phyloP scores from a whole-genome alignment of 2,329 filamentous ascomycete species.

The Fusarium brachygibbosum region DNA sequence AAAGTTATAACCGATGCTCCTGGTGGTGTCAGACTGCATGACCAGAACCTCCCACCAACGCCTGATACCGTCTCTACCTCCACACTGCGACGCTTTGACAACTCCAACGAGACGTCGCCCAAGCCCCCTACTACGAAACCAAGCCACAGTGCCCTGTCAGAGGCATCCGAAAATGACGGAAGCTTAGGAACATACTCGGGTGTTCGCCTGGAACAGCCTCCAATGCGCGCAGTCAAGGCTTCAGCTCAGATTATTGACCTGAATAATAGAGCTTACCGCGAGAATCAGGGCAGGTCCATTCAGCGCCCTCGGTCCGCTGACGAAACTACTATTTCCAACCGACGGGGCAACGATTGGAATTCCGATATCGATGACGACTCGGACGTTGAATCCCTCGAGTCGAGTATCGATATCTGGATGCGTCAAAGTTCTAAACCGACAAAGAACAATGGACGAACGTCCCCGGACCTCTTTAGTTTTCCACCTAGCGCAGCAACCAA shows the following conservation, averaged over 20 bases:
- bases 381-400: slow-evolving; percentile 59
- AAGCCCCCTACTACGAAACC: slow-evolving; percentile 50
- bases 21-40: slow-evolving; percentile 57
- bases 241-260: slow-evolving; percentile 41
- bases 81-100: slow-evolving; percentile 64
- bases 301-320: slow-evolving; percentile 63
- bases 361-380: slow-evolving; percentile 59
- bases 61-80: slow-evolving; percentile 72
- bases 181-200: slow-evolving; percentile 38
- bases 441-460: slow-evolving; percentile 51
- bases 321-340: slow-evolving; percentile 60
- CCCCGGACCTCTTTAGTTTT: slow-evolving; percentile 69
- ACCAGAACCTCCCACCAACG: slow-evolving; percentile 67
- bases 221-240: slow-evolving; percentile 36
- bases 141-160: slow-evolving; percentile 52
- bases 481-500: slow-evolving; percentile 55
- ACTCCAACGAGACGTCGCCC: slow-evolving; percentile 63
- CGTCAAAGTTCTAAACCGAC: slow-evolving; percentile 63
- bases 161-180: slow-evolving; percentile 45
- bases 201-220: slow-evolving; percentile 25
- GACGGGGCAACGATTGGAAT: slow-evolving; percentile 60
- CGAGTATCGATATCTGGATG: slow-evolving; percentile 71
- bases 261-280: slow-evolving; percentile 40
- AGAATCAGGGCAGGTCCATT: slow-evolving; percentile 45
- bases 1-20: slow-evolving; percentile 63